These are phyloP conservation scores for Pythium myriotylum DNA, from an alignment of 352 stramenopile genomes.

Conservation along the genomic window DNA sequence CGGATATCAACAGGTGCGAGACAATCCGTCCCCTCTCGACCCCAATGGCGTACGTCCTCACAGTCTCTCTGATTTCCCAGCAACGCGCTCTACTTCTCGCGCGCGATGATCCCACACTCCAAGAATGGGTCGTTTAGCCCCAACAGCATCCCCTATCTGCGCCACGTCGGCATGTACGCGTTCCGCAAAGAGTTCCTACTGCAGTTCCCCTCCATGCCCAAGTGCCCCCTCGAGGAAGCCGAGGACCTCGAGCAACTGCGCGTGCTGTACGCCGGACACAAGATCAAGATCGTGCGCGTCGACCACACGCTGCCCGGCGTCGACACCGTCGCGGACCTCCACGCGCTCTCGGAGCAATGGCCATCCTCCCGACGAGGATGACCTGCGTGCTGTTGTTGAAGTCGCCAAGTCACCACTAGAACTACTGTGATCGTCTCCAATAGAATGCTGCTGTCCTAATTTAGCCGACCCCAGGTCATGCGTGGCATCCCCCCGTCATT, in stretches of 20 bases:
- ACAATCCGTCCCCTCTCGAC: too few species aligned
- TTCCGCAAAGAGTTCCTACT: conserved; percentile 77
- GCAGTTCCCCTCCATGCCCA: conserved; percentile 60
- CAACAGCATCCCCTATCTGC: conserved; percentile 53
- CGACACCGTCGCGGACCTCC: conserved; percentile 70
- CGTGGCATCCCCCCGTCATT: conserved; percentile 13
- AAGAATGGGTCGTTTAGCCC: conserved; percentile 63
- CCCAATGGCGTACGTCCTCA: background rate
- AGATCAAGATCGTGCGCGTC: conserved; percentile 71
- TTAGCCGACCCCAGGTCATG: conserved; percentile 9
- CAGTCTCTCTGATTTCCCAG: conserved; percentile 24
- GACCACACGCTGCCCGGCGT: conserved; percentile 64
- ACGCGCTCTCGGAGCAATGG: conserved; percentile 49
- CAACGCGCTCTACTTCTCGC: conserved; percentile 87
- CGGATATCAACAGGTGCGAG: conserved; percentile 55
- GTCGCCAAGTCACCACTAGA: conserved; percentile 1
- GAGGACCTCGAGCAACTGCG: conserved; percentile 87
- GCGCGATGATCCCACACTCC: conserved; percentile 75
- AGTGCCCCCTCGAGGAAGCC: conserved; percentile 52
- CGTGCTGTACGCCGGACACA: conserved; percentile 76
- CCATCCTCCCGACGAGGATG: conserved; percentile 8
- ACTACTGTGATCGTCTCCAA: background rate
- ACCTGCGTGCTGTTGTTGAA: background rate
- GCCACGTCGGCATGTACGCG: conserved; percentile 83
- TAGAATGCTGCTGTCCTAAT: background rate